These are phyloP conservation scores for Aspergillus niger DNA, from an alignment of 2,329 filamentous ascomycete genomes.

Conservation along the genomic window DNA sequence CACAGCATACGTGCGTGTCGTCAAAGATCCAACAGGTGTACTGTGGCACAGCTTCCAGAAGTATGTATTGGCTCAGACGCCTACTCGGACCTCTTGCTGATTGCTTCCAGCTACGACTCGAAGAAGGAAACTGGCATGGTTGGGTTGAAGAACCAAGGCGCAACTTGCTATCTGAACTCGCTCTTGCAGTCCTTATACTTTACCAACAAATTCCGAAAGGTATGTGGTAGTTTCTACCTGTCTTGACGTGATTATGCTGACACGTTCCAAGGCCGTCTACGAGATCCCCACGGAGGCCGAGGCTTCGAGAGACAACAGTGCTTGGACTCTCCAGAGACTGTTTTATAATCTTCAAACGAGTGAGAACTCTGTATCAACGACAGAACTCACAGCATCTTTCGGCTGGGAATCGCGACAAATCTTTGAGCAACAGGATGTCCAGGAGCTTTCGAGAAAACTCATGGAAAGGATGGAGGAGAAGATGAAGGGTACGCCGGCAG, in stretches of 20 bases:
- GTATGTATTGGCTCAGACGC: constrained; percentile 27
- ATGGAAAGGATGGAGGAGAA: constrained; percentile 97
- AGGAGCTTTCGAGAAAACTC: constrained; percentile 91
- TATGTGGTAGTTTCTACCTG: constrained; percentile 37
- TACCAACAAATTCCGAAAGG: constrained; percentile 91
- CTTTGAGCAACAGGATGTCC: constrained; percentile 98
- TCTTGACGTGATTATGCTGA: not conserved
- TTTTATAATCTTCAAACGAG: constrained; percentile 95
- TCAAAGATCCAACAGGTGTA: constrained; percentile 53
- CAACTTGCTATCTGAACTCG: constrained; percentile 85
- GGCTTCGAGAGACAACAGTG: constrained; percentile 79
- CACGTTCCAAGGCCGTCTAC: constrained; percentile 73
- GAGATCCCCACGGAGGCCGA: constrained; percentile 92
- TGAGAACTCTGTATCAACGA: constrained; percentile 79
- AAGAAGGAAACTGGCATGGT: constrained; percentile 98
- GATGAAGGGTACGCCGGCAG: constrained; percentile 94
- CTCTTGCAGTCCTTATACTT: constrained; percentile 82
- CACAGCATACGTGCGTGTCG: constrained; percentile 51
- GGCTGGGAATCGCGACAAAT: constrained; percentile 98
- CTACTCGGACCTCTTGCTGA: constrained; percentile 43
- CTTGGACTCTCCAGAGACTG: constrained; percentile 87
- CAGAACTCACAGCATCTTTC: constrained; percentile 92
- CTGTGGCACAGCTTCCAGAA: constrained; percentile 52
- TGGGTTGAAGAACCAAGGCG: constrained; percentile 93
- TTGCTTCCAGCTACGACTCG: constrained; percentile 75